Evolutionary conservation across 139 green algal species (phyloP), one percentile per base, ranked within the genome.

Genomic region (Chlamydomonas incerta): DNA sequence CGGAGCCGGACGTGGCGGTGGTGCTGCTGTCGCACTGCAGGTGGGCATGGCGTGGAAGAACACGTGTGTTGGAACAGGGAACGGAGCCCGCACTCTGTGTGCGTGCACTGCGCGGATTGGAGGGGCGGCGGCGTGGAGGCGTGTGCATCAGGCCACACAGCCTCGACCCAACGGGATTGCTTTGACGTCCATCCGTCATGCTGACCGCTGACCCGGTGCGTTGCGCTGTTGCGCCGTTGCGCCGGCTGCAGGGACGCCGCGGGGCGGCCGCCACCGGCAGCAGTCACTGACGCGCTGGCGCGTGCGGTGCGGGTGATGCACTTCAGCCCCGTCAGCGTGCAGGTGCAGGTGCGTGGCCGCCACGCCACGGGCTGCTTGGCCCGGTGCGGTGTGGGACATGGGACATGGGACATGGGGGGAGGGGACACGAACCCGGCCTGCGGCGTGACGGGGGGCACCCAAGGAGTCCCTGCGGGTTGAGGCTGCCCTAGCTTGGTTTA

Each of bases 271-370:
- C 33, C 66, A 2, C 47, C 65, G 1, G 17, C 47, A 3, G 66
- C 28, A 8, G 35, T 85, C 20, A 29, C 37, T 2, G 23, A 15
- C 4, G 23, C 31, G 60, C 79, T 85, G 31, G 79, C 79, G 3
- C 47, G n/a, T 28, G 79, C 79, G 20, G 66, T 85, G n/a, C 66
- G 33, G 14, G 47, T 2, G 47, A 57, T 66, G 31, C 55, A 76
- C 79, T 85, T 76, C 79, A 85, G 79, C n/a, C 66, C 79, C 47
- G 29, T 75, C 46, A 76, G 79, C 79, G 47, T 76, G 65, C 66
- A 68, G 31, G 34, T 75, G 23, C 79, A 85, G 66, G 79, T 35
- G 47, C 6, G 33, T 11, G 33, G 31, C 28, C 63, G 63, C 35
- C 58, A 66, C 11, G 20, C 20, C 58, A 15, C 15, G 52, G 52